A percentile compares a stretch with the other conserved stretches of the same genome.
phyloP scores from a whole-genome alignment of 176 grass and related monocot genomes.

The Poa annua region DNA sequence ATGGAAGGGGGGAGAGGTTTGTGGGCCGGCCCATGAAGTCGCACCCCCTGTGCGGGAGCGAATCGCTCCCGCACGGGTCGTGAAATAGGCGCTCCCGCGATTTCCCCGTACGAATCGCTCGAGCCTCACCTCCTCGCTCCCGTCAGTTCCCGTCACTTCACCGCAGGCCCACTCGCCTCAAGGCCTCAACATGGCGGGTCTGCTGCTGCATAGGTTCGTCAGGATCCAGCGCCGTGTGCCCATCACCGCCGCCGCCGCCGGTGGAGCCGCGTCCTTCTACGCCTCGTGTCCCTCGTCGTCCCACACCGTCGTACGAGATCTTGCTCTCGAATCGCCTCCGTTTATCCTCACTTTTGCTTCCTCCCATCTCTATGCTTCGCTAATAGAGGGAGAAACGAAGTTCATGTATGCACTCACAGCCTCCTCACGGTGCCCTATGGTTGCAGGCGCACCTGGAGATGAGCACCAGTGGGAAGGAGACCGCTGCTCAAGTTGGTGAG shows the following conservation, averaged over 20 bases:
- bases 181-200: conserved; percentile 57
- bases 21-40: too few species aligned
- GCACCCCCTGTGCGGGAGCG: too few species aligned
- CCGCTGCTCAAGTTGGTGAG: conserved; percentile 67
- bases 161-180: neutral
- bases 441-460: conserved; percentile 74
- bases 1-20: too few species aligned
- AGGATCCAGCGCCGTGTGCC: conserved; percentile 45
- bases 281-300: conserved; percentile 32
- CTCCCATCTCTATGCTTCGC: neutral
- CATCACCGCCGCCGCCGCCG: conserved; percentile 43
- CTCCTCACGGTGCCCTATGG: conserved; percentile 24
- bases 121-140: neutral
- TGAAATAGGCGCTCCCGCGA: too few species aligned
- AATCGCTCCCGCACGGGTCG: too few species aligned
- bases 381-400: neutral
- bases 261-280: conserved; percentile 61
- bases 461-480: conserved; percentile 43
- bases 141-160: conserved; percentile 46
- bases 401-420: neutral
- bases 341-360: conserved; percentile 28
- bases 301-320: conserved; percentile 49
- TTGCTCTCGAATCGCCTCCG: conserved; percentile 12
- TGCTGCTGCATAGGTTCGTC: conserved; percentile 60
- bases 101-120: too few species aligned